Conservation (phyloP, 2,329 filamentous ascomycete species). For the Fusarium drepaniforme region DNA sequence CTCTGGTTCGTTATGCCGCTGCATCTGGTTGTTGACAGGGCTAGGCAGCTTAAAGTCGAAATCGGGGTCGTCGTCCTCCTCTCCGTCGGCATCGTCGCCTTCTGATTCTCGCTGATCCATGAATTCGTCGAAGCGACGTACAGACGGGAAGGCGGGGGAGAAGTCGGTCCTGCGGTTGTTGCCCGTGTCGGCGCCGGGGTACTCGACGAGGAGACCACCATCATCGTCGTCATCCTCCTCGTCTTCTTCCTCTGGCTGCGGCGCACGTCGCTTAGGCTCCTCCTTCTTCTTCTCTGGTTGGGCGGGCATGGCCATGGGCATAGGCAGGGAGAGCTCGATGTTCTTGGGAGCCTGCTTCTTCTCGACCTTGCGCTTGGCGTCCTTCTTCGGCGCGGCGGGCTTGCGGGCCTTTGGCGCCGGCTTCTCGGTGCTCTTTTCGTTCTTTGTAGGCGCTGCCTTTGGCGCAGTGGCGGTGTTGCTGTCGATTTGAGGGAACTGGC, state of each 20-base stretch:
- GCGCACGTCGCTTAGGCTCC: conserved; percentile 45
- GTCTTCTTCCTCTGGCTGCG: conserved; percentile 61
- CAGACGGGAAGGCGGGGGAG: conserved; percentile 61
- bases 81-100: conserved; percentile 61
- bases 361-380: conserved; percentile 47
- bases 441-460: conserved; percentile 14
- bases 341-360: conserved; percentile 52
- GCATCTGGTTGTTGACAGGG: conserved; percentile 59
- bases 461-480: conserved; percentile 33
- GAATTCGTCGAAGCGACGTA: conserved; percentile 67
- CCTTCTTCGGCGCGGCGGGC: conserved; percentile 44
- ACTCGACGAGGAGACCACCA: conserved; percentile 69
- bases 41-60: conserved; percentile 66
- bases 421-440: conserved; percentile 37
- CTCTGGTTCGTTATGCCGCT: conserved; percentile 41
- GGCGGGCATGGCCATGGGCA: conserved; percentile 43
- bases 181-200: conserved; percentile 63
- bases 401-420: conserved; percentile 42
- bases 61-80: conserved; percentile 62
- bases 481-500: conserved; percentile 76
- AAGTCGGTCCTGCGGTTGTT: conserved; percentile 55
- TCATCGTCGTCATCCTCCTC: conserved; percentile 69
- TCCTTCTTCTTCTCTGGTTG: conserved; percentile 32
- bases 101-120: conserved; percentile 60
- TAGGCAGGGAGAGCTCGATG: conserved; percentile 52